Conservation (phyloP, 2,329 filamentous ascomycete genomes). For the Dothidotthia symphoricarpi region DNA sequence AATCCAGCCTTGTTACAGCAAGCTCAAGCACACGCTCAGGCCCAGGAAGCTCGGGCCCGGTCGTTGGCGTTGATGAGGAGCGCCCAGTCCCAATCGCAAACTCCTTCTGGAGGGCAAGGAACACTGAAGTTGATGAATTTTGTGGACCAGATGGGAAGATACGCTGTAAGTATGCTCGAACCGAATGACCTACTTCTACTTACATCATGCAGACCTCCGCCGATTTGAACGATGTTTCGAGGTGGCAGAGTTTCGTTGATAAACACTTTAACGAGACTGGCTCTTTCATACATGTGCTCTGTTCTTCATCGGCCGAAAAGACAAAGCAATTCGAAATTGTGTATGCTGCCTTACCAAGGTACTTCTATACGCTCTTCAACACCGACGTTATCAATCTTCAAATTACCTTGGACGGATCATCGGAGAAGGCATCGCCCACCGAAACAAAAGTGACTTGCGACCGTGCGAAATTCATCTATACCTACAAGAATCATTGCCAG, state of each 20-base stretch:
- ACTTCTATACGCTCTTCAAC: conserved; percentile 85
- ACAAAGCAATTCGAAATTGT: conserved; percentile 86
- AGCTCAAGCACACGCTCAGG: conserved; percentile 15
- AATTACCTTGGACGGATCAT: conserved; percentile 71
- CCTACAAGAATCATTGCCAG: conserved; percentile 80
- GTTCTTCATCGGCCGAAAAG: conserved; percentile 52
- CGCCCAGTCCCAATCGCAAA: conserved; percentile 17
- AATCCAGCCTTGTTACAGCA: conserved; percentile 22
- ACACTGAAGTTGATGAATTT: conserved; percentile 57
- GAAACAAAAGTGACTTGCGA: conserved; percentile 72
- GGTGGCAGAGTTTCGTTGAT: conserved; percentile 78
- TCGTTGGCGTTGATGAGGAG: conserved; percentile 31
- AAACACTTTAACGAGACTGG: conserved; percentile 78
- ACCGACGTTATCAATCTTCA: conserved; percentile 82
- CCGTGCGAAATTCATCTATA: conserved; percentile 81
- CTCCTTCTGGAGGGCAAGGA: conserved; percentile 33
- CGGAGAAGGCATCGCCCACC: conserved; percentile 58
- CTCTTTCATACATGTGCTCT: conserved; percentile 71
- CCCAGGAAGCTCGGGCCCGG: conserved; percentile 24
- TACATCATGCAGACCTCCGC: conserved; percentile 29
- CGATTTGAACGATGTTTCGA: conserved; percentile 60
- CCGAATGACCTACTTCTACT: neutral
- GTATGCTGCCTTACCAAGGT: conserved; percentile 77
- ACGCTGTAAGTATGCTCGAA: conserved; percentile 52
- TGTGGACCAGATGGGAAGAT: conserved; percentile 56